Percentiles rank a stretch among this genome's conserved stretches.
These are phyloP conservation scores for Phytophthora quininea DNA, from an alignment of 352 stramenopile species.

Conservation along the genomic window DNA sequence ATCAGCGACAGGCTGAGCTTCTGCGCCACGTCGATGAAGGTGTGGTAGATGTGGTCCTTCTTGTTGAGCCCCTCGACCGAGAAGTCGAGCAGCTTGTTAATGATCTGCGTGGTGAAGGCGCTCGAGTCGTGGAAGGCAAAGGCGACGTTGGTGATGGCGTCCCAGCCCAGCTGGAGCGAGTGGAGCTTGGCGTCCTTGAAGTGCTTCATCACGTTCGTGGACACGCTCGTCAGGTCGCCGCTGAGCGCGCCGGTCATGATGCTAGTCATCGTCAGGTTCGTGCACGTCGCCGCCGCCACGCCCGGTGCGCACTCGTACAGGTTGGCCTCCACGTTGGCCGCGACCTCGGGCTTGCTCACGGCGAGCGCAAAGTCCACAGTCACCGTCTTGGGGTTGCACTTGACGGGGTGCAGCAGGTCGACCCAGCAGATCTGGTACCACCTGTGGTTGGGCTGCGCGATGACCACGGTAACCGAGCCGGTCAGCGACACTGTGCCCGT, in stretches of 20 bases:
- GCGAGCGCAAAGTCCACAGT: conserved; percentile 45
- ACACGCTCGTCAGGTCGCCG: conserved; percentile 30
- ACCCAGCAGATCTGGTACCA: conserved; percentile 74
- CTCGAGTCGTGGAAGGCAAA: conserved; percentile 50
- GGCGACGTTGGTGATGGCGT: conserved; percentile 50
- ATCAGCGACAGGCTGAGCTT: conserved; percentile 51
- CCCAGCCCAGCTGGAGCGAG: conserved; percentile 37
- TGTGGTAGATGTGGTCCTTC: conserved; percentile 60
- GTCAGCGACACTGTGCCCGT: conserved; percentile 42
- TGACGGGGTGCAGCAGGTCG: conserved; percentile 51
- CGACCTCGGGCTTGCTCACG: conserved; percentile 40
- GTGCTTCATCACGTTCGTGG: conserved; percentile 39
- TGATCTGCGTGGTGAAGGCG: conserved; percentile 46
- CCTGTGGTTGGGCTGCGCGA: conserved; percentile 61
- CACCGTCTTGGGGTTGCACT: conserved; percentile 45
- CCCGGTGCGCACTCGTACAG: conserved; percentile 44
- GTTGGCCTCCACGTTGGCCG: conserved; percentile 41
- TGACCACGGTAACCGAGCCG: conserved; percentile 47
- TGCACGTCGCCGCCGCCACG: conserved; percentile 42
- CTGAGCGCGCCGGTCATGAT: conserved; percentile 45
- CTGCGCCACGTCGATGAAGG: conserved; percentile 42
- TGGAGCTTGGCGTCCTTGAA: conserved; percentile 48
- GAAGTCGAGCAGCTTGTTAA: conserved; percentile 55
- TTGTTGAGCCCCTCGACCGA: conserved; percentile 60
- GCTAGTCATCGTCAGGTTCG: conserved; percentile 51